Evolutionary conservation across 163 green algal genomes (phyloP).

Genomic region (Chloroidium sp.): DNA sequence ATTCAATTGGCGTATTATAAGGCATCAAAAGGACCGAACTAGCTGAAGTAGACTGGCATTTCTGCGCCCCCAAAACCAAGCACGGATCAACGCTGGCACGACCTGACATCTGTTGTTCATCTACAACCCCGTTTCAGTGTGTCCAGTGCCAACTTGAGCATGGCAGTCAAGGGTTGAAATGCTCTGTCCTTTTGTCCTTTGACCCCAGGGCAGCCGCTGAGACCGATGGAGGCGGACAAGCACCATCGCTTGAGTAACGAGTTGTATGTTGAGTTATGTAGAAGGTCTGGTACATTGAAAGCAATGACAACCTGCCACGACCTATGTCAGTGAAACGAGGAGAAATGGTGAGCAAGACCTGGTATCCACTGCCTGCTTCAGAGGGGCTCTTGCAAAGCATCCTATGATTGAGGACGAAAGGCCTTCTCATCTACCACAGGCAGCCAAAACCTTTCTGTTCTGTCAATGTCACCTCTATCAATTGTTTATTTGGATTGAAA

Average conservation of each 20-base stretch:
- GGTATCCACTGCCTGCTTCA: background rate
- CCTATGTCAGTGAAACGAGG: too few relatives aligned
- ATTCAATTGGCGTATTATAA: background rate
- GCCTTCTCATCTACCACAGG: background rate
- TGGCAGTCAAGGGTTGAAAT: too few relatives aligned
- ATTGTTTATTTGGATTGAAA: too few relatives aligned
- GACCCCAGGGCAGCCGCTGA: too few relatives aligned
- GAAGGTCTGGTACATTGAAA: too few relatives aligned
- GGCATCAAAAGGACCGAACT: background rate
- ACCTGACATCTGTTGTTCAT: background rate
- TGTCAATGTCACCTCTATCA: too few relatives aligned
- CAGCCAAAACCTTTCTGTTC: background rate
- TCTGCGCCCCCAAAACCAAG: background rate
- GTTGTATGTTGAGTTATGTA: too few relatives aligned
- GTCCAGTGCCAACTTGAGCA: too few relatives aligned
- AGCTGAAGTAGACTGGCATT: background rate
- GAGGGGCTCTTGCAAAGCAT: background rate
- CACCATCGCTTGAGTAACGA: too few relatives aligned
- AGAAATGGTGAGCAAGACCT: background rate
- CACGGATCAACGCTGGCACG: background rate
- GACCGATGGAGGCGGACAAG: too few relatives aligned
- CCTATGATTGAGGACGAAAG: background rate
- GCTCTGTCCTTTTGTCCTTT: too few relatives aligned
- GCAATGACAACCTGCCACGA: too few relatives aligned
- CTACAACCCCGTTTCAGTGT: background rate